Base-by-base conservation (phyloP, 1,139 yeast species). In the Pichia inconspicua region DNA sequence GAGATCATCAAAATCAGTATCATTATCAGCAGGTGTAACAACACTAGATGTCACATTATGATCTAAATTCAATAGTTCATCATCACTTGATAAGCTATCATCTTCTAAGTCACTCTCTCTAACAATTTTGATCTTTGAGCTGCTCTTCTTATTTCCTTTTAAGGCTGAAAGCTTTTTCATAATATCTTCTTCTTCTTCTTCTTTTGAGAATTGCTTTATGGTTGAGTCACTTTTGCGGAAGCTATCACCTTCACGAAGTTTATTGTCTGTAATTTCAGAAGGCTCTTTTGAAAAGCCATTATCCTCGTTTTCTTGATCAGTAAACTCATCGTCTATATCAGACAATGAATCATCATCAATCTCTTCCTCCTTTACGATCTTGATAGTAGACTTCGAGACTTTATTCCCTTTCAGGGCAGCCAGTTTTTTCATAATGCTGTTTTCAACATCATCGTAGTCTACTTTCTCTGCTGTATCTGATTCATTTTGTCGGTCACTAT, bases 1-100 rank as follows among this genome's bases (percentile, higher is more conserved):
- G 67, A 88, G 80, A 43, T 90, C 96, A 46, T 79, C 80, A 49
- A 31, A 11, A 25, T 8, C 22, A 22, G 14, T 28, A 30, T 9
- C 30, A 9, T 9, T 27, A 27, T 12, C 30, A 27, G 11, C 4
- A 35, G 32, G 25, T 68, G 14, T 73, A 74, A 19, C 69, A 30
- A 4, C 5, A 30, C 5, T 7, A 7, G 10, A 2, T 35, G 38
- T 2, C 4, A 49, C 45, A 48, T 48, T 42, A 39, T 46, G 5
- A 30, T 44, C 30, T 47, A 47, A n/a, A 25, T 46, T 43, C 25
- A 49, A 52, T 36, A 31, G 19, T 25, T 28, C 17, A 22, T 9
- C 25, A 15, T 17, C 36, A 19, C 36, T 34, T 15, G 37, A 34
- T 10, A 34, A 15, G 9, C 22, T 43, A 15, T 54, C 54, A 46